Evolutionary conservation across 73 alveolate genomes (phyloP).

Genomic region (Durusdinium trenchii): DNA sequence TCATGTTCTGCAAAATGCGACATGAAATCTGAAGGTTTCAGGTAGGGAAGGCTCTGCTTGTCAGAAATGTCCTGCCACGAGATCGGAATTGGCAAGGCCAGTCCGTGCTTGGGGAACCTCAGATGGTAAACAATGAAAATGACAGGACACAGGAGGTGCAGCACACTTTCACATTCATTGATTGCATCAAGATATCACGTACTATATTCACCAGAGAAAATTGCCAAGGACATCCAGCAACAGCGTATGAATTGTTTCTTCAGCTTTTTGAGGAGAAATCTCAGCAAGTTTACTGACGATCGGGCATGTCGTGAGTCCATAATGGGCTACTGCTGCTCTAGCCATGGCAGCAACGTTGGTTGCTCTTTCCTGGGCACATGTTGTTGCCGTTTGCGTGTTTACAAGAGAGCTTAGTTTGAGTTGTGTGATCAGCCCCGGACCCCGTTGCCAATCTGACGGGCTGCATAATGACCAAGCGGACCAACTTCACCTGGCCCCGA

Average conservation of each 20-base stretch:
- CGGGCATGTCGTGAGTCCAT: not conserved
- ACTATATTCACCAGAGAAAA: not conserved
- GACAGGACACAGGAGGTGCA: not conserved
- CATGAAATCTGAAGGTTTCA: not conserved
- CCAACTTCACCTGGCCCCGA: constrained; percentile 44
- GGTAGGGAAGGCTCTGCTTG: not conserved
- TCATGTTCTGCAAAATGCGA: not conserved
- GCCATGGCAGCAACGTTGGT: not conserved
- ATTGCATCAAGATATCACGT: not conserved
- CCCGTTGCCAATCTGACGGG: not conserved
- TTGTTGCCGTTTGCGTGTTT: too few relatives aligned
- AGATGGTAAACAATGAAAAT: not conserved
- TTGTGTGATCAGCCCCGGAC: not conserved
- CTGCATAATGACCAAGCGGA: constrained; percentile 18
- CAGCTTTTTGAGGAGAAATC: not conserved
- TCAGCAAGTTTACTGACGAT: not conserved
- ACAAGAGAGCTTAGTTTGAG: too few relatives aligned
- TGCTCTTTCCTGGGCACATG: not conserved
- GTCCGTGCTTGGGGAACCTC: not conserved
- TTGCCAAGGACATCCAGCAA: not conserved
- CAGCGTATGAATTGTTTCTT: not conserved
- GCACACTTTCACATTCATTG: not conserved
- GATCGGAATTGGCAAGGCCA: not conserved
- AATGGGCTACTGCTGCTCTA: constrained; percentile 15
- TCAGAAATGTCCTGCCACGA: not conserved